Conservation (phyloP, 331 rosid species). For the Dryas integrifolia region DNA sequence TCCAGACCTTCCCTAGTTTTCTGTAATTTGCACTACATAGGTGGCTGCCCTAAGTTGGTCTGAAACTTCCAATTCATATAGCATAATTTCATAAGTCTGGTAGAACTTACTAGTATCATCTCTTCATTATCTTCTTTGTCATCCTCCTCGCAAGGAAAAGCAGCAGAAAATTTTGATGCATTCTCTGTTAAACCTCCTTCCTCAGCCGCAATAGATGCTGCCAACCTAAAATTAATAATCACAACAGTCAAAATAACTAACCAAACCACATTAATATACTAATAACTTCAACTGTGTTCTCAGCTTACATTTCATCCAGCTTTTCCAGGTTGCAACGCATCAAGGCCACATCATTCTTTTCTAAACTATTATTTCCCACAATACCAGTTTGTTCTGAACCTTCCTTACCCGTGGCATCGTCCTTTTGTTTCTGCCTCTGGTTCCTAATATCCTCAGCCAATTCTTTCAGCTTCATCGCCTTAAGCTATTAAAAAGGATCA, state of each 20-base stretch:
- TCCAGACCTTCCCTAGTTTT: neutral
- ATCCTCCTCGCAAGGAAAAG: slow-evolving; percentile 40
- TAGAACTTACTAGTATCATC: slow-evolving; percentile 47
- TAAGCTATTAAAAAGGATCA: slow-evolving; percentile 46
- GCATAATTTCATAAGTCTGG: neutral
- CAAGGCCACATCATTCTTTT: slow-evolving; percentile 27
- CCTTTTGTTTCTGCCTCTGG: slow-evolving; percentile 58
- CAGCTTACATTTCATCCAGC: slow-evolving; percentile 71
- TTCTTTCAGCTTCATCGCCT: slow-evolving; percentile 66
- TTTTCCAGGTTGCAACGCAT: slow-evolving; percentile 51
- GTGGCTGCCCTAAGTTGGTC: neutral
- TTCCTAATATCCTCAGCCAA: slow-evolving; percentile 64
- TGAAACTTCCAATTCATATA: neutral
- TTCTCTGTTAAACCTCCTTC: slow-evolving; percentile 41
- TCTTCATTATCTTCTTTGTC: slow-evolving; percentile 42
- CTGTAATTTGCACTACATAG: neutral
- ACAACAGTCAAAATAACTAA: slow-evolving; percentile 27
- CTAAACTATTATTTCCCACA: slow-evolving; percentile 33
- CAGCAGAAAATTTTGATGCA: slow-evolving; percentile 27
- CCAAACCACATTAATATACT: slow-evolving; percentile 20
- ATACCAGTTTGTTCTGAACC: slow-evolving; percentile 32
- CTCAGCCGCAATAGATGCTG: slow-evolving; percentile 67
- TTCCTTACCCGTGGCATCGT: slow-evolving; percentile 31
- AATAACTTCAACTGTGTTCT: neutral
- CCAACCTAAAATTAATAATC: slow-evolving; percentile 57